Base-by-base conservation (phyloP, 1,284 basidiomycete species). In the Fistulinella staudtii region DNA sequence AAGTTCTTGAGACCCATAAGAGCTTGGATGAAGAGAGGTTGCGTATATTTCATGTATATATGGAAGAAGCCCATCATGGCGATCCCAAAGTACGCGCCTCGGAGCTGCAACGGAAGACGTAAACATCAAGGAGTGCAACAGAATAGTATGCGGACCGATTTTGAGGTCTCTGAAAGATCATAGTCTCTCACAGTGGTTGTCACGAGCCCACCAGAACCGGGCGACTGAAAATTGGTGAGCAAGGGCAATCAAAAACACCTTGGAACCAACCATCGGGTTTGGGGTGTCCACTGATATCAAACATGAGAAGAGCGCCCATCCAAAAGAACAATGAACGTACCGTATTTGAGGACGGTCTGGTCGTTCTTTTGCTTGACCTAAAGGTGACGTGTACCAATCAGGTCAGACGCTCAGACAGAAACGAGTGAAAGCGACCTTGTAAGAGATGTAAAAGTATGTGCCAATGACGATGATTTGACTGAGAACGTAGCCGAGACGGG, bases 321-420 rank as follows among this genome's bases (percentile, higher is more conserved):
- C 23, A 17, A 43, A n/a, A 24, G 23, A 35, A 11, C n/a, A 25
- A 21, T 9, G 1, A 20, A 73, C 79, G 41, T 34, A 84, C 83
- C 85, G 66, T 95, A 98, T 78, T 97, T 98, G 58, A 98, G 75
- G 28, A 96, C 90, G 3, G 92, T 93, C 64, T 89, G 79, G 70
- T 98, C 95, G 64, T 98, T 98, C 79, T 93, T 94, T 58, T 78
- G 73, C 76, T 92, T 93, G 69, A 97, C 82, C 89, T 93, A 56
- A 24, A 40, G 54, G 45, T 44, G 41, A 60, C 50, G 57, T 61
- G 55, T 43, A n/a, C 40, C 13, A 18, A 20, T 58, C 17, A 50
- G 44, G 25, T 20, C 10, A 36, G 11, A 5, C 7, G 15, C 13
- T 29, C 23, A 2, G 5, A n/a, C 5, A 22, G 37, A 22, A 31